These are phyloP conservation scores for Vinca minor DNA, from an alignment of 257 asterid genomes.

Conservation along the genomic window DNA sequence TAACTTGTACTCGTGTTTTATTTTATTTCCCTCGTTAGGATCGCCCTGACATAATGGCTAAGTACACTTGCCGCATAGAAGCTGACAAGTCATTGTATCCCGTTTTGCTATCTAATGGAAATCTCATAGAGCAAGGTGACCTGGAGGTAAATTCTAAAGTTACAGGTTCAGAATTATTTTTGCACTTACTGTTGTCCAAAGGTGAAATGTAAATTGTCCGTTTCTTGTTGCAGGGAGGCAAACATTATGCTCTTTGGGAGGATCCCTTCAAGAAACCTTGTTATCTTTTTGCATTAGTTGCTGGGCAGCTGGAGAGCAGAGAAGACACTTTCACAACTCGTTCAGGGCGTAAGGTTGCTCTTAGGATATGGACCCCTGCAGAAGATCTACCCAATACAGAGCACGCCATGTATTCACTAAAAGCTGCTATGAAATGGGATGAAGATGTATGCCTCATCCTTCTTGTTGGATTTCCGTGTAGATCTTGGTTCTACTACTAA, in stretches of 20 bases:
- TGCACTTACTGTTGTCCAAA: not conserved
- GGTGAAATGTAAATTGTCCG: constrained; percentile 6
- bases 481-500: constrained; percentile 2
- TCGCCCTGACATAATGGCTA: constrained; percentile 96
- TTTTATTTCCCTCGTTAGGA: constrained; percentile 41
- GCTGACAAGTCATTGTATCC: constrained; percentile 89
- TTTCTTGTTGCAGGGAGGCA: constrained; percentile 49
- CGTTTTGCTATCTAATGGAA: constrained; percentile 79
- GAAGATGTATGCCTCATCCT: constrained; percentile 60
- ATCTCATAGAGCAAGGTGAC: constrained; percentile 79
- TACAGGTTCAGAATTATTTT: not conserved
- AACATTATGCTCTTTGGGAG: constrained; percentile 75
- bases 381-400: constrained; percentile 86
- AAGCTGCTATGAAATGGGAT: constrained; percentile 99
- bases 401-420: constrained; percentile 94
- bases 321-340: constrained; percentile 75
- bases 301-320: constrained; percentile 83
- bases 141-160: constrained; percentile 45
- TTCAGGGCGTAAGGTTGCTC: constrained; percentile 73
- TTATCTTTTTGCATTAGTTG: constrained; percentile 95
- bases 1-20: constrained; percentile 18
- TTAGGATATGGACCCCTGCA: constrained; percentile 87
- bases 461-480: constrained; percentile 11
- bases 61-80: constrained; percentile 83
- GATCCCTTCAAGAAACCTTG: constrained; percentile 93